Conservation (phyloP, 2,329 filamentous ascomycete species). For the Nigrospora osmanthi region DNA sequence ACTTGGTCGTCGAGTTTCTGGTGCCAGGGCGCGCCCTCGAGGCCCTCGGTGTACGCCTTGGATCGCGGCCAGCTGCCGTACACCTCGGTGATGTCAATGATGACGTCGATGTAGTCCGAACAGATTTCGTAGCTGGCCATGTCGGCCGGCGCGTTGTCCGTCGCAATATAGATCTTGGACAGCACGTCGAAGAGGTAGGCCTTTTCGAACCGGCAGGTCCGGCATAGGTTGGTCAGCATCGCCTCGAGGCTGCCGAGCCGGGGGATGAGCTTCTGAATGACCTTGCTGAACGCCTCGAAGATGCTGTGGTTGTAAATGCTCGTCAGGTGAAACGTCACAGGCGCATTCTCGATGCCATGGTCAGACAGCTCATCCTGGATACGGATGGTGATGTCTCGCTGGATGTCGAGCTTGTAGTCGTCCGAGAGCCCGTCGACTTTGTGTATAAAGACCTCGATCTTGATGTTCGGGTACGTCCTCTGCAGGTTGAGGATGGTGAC, state of each 20-base stretch:
- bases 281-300: conserved; percentile 96
- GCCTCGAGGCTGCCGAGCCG: conserved; percentile 88
- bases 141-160: conserved; percentile 85
- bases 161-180: conserved; percentile 98
- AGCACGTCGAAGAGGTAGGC: conserved; percentile 96
- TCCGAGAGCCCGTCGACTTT: conserved; percentile 97
- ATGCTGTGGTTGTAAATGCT: conserved; percentile 98
- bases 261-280: conserved; percentile 95
- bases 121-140: conserved; percentile 97
- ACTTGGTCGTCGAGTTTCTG: conserved; percentile 58
- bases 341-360: conserved; percentile 85
- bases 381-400: conserved; percentile 91
- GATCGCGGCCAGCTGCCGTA: conserved; percentile 70
- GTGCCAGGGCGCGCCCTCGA: conserved; percentile 55
- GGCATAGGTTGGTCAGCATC: conserved; percentile 87
- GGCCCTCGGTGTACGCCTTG: conserved; percentile 42
- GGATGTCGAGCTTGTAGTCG: conserved; percentile 92
- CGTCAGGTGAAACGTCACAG: conserved; percentile 90
- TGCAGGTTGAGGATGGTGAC: conserved; percentile 84
- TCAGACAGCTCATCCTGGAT: conserved; percentile 96
- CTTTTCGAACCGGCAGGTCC: conserved; percentile 92
- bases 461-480: conserved; percentile 83
- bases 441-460: conserved; percentile 98
- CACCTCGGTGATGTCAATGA: conserved; percentile 92
- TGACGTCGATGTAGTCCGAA: conserved; percentile 96